Conservation (phyloP, 768 basidiomycete species). For the Termitomyces sp. region DNA sequence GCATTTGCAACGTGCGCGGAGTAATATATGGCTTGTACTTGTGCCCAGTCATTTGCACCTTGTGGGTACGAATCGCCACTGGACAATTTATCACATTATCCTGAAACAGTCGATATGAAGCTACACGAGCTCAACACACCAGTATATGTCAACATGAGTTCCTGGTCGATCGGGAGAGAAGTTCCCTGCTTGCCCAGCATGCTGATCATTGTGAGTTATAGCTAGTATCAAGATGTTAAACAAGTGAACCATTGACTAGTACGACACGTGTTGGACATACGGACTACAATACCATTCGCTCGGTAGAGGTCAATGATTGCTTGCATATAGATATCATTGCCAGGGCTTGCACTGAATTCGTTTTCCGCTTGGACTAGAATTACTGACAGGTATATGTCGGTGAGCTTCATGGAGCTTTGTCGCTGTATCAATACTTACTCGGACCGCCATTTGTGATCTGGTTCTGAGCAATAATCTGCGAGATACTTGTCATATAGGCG, state of each 20-base stretch:
- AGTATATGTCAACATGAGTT: constrained; percentile 42
- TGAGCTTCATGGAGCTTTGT: not conserved
- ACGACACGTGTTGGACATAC: constrained; percentile 21
- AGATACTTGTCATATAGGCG: constrained; percentile 46
- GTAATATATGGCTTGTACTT: constrained; percentile 44
- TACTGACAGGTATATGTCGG: constrained; percentile 21
- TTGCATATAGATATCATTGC: constrained; percentile 44
- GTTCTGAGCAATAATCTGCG: constrained; percentile 43
- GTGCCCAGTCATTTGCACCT: constrained; percentile 39
- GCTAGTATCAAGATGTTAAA: constrained; percentile 20
- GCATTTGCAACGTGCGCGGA: constrained; percentile 37
- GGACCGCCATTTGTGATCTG: constrained; percentile 59
- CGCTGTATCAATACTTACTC: constrained; percentile 24
- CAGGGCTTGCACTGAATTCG: constrained; percentile 40
- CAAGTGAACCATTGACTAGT: not conserved
- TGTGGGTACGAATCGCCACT: constrained; percentile 51
- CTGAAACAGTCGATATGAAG: not conserved
- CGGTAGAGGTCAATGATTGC: constrained; percentile 38
- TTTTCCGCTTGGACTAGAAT: constrained; percentile 51
- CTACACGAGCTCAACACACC: constrained; percentile 21
- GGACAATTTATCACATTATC: not conserved
- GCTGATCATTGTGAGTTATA: constrained; percentile 45
- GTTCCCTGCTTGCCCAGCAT: constrained; percentile 39
- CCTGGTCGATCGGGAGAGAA: constrained; percentile 44
- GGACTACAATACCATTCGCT: constrained; percentile 40